phyloP scores from a whole-genome alignment of 768 basidiomycete species.

The Tubosaeta sp. region DNA sequence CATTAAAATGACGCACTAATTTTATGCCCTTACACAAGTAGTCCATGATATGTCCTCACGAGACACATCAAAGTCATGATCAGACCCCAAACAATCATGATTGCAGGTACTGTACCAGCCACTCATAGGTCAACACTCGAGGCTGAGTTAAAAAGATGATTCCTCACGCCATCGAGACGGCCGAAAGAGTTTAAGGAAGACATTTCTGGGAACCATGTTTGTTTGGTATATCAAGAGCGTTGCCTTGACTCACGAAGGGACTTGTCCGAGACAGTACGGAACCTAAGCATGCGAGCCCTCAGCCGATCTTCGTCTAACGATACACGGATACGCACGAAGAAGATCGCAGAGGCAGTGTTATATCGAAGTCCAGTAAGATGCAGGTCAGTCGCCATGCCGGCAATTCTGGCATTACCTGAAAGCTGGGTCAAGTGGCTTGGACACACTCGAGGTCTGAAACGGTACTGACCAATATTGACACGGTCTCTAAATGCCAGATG shows the following conservation, averaged over 20 bases:
- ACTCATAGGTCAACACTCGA: slow-evolving; percentile 3
- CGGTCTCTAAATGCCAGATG: slow-evolving; percentile 34
- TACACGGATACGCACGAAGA: slow-evolving; percentile 27
- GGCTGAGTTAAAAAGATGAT: background rate
- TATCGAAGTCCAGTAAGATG: slow-evolving; percentile 34
- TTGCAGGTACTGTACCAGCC: slow-evolving; percentile 31
- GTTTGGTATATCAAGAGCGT: background rate
- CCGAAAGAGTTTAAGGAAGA: slow-evolving; percentile 32
- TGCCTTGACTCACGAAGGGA: slow-evolving; percentile 33
- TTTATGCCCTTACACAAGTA: slow-evolving; percentile 25
- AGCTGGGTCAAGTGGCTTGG: slow-evolving; percentile 3
- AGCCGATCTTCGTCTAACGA: background rate
- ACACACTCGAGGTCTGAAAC: background rate
- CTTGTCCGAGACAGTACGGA: slow-evolving; percentile 34
- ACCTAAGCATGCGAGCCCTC: slow-evolving; percentile 23
- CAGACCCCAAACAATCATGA: slow-evolving; percentile 36
- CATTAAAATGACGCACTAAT: background rate
- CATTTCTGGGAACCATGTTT: slow-evolving; percentile 24
- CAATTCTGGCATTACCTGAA: slow-evolving; percentile 41
- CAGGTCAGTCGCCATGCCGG: slow-evolving; percentile 41
- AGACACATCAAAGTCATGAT: slow-evolving; percentile 36
- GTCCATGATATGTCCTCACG: slow-evolving; percentile 28
- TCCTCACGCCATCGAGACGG: slow-evolving; percentile 33
- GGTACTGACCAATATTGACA: slow-evolving; percentile 38
- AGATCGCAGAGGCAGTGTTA: slow-evolving; percentile 37